phyloP scores from a whole-genome alignment of 371 early-diverging fungal genomes.

The Mucor piriformis region DNA sequence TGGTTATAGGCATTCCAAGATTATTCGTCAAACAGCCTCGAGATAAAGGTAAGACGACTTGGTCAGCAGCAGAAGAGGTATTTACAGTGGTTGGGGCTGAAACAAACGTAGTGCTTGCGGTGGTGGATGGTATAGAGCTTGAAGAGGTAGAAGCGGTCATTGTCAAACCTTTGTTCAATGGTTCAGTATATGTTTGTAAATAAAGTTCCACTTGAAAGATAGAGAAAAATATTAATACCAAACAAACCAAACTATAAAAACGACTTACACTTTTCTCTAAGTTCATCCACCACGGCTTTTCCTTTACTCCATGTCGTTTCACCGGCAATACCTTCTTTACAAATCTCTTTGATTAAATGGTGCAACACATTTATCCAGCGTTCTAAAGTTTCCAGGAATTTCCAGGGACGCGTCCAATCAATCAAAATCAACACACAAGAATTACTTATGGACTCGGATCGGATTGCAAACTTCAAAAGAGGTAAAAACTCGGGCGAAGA shows the following conservation, averaged over 20 bases:
- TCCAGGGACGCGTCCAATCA: conserved; percentile 91
- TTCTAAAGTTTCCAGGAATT: conserved; percentile 74
- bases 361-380: conserved; percentile 75
- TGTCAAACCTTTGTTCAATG: conserved; percentile 11
- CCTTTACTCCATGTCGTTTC: conserved; percentile 54
- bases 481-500: conserved; percentile 67
- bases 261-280: conserved; percentile 63
- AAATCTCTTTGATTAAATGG: conserved; percentile 51
- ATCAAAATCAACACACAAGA: conserved; percentile 73
- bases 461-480: conserved; percentile 71
- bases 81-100: neutral
- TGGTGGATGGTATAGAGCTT: conserved; percentile 22
- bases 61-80: conserved; percentile 22
- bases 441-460: conserved; percentile 59
- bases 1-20: conserved; percentile 80
- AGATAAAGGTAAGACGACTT: conserved; percentile 70
- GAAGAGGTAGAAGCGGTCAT: conserved; percentile 29
- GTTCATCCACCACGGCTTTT: conserved; percentile 65
- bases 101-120: neutral
- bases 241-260: neutral
- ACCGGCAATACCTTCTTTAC: conserved; percentile 40
- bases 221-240: neutral
- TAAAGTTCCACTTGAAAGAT: conserved; percentile 49
- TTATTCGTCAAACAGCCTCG: conserved; percentile 77
- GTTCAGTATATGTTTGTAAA: conserved; percentile 57